Conservation (phyloP, 1,139 yeast species). For the Kodamaea ohmeri region DNA sequence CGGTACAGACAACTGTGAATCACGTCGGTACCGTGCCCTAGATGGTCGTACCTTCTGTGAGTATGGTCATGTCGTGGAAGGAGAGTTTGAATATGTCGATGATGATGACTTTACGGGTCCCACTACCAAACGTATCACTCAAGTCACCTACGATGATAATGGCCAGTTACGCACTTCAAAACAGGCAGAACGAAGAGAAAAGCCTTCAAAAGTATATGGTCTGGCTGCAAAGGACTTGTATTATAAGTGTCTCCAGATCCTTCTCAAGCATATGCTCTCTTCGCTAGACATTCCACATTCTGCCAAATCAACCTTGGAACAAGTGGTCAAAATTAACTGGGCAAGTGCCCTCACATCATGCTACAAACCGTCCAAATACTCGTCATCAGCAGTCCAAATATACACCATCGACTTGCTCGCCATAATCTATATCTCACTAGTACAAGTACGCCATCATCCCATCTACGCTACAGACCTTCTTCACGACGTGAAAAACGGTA, state of each 20-base stretch:
- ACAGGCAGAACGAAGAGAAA: slow-evolving; percentile 8
- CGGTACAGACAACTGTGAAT: slow-evolving; percentile 86
- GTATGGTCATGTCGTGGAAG: slow-evolving; percentile 85
- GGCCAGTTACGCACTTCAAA: slow-evolving; percentile 14
- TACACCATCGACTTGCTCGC: slow-evolving; percentile 30
- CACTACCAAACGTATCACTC: slow-evolving; percentile 55
- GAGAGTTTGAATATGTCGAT: slow-evolving; percentile 73
- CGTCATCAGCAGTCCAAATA: slow-evolving; percentile 5
- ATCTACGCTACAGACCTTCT: slow-evolving; percentile 37
- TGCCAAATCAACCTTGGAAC: neutral
- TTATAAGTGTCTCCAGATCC: slow-evolving; percentile 52
- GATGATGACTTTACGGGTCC: slow-evolving; percentile 57
- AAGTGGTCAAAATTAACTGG: slow-evolving; percentile 19
- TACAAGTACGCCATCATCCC: slow-evolving; percentile 35
- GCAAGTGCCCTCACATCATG: slow-evolving; percentile 40
- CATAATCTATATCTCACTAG: slow-evolving; percentile 38
- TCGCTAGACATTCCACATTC: neutral
- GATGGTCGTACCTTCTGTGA: slow-evolving; percentile 85
- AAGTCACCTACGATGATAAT: slow-evolving; percentile 20
- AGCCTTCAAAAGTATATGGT: slow-evolving; percentile 42
- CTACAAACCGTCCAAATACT: slow-evolving; percentile 17
- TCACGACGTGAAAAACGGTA: slow-evolving; percentile 28
- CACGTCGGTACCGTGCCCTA: slow-evolving; percentile 64
- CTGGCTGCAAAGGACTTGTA: slow-evolving; percentile 46
- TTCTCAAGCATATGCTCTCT: slow-evolving; percentile 51